A percentile compares a stretch with the other conserved stretches of the same genome.
Evolutionary conservation across 1,284 basidiomycete genomes (phyloP).

Genomic region (Sporisorium exsertum): DNA sequence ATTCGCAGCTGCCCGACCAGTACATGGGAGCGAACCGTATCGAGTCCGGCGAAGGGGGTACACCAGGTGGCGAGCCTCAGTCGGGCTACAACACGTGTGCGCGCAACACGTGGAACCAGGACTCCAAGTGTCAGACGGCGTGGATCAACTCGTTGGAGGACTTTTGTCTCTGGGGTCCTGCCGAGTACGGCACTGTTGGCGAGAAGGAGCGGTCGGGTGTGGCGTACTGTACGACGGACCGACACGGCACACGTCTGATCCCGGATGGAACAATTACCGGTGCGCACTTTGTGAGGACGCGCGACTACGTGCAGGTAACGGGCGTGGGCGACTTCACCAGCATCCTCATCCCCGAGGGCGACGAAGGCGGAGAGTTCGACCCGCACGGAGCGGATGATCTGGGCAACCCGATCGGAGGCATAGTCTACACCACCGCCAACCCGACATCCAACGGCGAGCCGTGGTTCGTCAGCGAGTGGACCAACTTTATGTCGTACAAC

Average conservation of each 20-base stretch:
- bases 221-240: constrained; percentile 65
- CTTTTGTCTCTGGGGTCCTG: constrained; percentile 65
- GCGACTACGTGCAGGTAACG: constrained; percentile 64
- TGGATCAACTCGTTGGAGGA: constrained; percentile 64
- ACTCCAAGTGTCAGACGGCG: constrained; percentile 62
- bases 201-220: constrained; percentile 61
- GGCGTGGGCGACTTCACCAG: constrained; percentile 59
- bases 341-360: constrained; percentile 49
- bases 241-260: constrained; percentile 65
- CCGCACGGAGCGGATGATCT: constrained; percentile 63
- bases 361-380: constrained; percentile 65
- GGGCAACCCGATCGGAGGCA: constrained; percentile 63
- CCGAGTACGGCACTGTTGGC: constrained; percentile 51
- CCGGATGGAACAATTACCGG: constrained; percentile 63
- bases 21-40: constrained; percentile 60
- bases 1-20: constrained; percentile 52
- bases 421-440: constrained; percentile 63
- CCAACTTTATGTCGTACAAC: constrained; percentile 63
- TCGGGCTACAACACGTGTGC: constrained; percentile 59
- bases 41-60: constrained; percentile 36
- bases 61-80: constrained; percentile 46
- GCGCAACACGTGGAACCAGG: constrained; percentile 50
- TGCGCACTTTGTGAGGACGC: constrained; percentile 64
- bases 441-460: constrained; percentile 48
- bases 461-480: constrained; percentile 53